Evolutionary conservation across 805 yeast species (phyloP), one percentile per base, ranked within the genome.

Genomic region (Pichia sporocuriosa): DNA sequence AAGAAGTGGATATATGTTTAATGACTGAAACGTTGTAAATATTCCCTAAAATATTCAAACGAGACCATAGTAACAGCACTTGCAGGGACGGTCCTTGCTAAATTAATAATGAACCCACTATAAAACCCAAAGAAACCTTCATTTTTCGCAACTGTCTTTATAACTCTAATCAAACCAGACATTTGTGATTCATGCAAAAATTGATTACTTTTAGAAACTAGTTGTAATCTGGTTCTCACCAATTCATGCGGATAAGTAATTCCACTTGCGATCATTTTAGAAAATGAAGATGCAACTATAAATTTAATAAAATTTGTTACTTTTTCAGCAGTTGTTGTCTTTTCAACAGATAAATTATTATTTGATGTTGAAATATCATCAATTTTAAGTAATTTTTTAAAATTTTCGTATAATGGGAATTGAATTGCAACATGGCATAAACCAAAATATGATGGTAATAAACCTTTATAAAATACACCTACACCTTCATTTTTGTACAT

Each of bases 241-340:
- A 90, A 89, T 61, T 90, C 98, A 64, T 90, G 98, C 2, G 98
- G 97, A 58, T 90, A 90, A 0, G 97, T 90, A 40, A 86, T 69
- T 1, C 86, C 70, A 35, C 93, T 81, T 4, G 97, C 97, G 38
- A 82, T 69, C 83, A 89, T 84, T 60, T 90, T 90, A 4, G 96
- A 83, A 11, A 79, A 53, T 12, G 89, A 75, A 2, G 95, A 83
- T 3, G 97, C 94, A 19, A 68, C 51, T 2, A 80, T 69, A 31
- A 79, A 59, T 45, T 74, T 71, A 12, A 61, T 38, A 28, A 77
- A 60, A 26, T 47, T 44, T 21, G n/a, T 30, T 19, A 21, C 26
- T 25, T 43, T 43, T 4, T 35, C 28, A 43, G 45, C 35, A 4
- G 15, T 3, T 10, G 48, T 15, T 21, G 39, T 40, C 15, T 38